Evolutionary conservation across 1,139 yeast species (phyloP).

Genomic region (Yamadazyma atlantica): DNA sequence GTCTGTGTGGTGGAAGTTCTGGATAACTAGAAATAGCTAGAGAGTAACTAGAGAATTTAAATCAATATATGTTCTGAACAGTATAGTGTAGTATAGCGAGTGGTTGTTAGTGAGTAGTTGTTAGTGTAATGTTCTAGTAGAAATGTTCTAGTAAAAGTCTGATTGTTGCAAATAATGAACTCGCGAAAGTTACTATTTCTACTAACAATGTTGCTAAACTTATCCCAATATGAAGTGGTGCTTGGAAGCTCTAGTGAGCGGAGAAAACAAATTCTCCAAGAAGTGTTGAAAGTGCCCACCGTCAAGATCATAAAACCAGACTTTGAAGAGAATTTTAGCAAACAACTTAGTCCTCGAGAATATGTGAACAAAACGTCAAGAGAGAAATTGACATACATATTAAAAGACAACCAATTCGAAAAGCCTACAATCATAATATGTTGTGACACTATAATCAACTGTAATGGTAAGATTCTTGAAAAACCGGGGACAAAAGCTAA

Average conservation of each 20-base stretch:
- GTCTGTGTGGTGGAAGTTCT: slow-evolving; percentile 1
- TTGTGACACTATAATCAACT: slow-evolving; percentile 85
- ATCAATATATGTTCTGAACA: no score
- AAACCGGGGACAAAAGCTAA: slow-evolving; percentile 60
- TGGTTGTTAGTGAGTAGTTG: no score
- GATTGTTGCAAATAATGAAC: no score
- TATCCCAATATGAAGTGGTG: slow-evolving; percentile 22
- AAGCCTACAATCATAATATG: slow-evolving; percentile 48
- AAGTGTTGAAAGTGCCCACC: slow-evolving; percentile 58
- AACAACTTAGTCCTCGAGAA: slow-evolving; percentile 50
- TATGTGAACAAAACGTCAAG: slow-evolving; percentile 74
- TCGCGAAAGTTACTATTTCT: neutral
- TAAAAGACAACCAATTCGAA: slow-evolving; percentile 9
- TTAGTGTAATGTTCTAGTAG: no score
- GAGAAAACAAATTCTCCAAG: slow-evolving; percentile 61
- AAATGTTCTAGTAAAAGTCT: no score
- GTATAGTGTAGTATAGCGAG: no score
- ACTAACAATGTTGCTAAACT: neutral
- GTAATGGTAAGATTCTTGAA: slow-evolving; percentile 63
- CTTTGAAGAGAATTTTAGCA: slow-evolving; percentile 74
- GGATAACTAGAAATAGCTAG: neutral
- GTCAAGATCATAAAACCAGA: slow-evolving; percentile 51
- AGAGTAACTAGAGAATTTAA: no score
- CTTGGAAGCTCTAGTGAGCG: slow-evolving; percentile 88
- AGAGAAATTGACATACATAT: slow-evolving; percentile 46